These are phyloP conservation scores for Dictyostelium intermedium DNA, from an alignment of 78 protist genomes.

Conservation along the genomic window DNA sequence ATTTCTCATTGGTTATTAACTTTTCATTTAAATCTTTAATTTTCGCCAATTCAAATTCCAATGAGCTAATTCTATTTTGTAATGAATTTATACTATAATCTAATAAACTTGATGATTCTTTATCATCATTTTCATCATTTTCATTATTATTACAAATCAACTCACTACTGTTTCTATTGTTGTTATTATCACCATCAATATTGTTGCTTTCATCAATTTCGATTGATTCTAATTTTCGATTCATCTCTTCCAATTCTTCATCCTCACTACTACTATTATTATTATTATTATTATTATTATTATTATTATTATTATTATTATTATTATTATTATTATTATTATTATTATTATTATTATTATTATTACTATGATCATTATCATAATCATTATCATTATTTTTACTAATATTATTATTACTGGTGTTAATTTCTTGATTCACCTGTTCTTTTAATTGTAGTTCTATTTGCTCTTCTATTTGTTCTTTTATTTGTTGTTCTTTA, in stretches of 20 bases:
- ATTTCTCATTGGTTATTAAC: not conserved
- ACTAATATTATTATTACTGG: not conserved
- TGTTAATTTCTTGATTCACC: no score
- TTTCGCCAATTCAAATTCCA: conserved; percentile 46
- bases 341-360: not conserved
- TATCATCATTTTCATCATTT: not conserved
- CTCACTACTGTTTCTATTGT: not conserved
- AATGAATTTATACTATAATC: conserved; percentile 52
- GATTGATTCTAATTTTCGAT: conserved; percentile 1
- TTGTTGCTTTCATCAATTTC: not conserved
- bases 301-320: not conserved
- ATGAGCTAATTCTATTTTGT: conserved; percentile 26
- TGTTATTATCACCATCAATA: not conserved
- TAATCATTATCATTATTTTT: not conserved
- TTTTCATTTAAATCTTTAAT: not conserved
- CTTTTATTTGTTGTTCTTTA: no score
- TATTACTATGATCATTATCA: not conserved
- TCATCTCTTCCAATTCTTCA: not conserved
- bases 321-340: not conserved
- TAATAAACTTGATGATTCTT: not conserved
- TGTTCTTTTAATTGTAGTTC: no score
- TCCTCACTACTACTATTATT: not conserved
- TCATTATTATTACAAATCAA: not conserved
- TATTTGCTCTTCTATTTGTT: no score
- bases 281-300: not conserved